These are phyloP conservation scores for Epichloe glyceriae DNA, from an alignment of 2,329 filamentous ascomycete species.

Conservation along the genomic window DNA sequence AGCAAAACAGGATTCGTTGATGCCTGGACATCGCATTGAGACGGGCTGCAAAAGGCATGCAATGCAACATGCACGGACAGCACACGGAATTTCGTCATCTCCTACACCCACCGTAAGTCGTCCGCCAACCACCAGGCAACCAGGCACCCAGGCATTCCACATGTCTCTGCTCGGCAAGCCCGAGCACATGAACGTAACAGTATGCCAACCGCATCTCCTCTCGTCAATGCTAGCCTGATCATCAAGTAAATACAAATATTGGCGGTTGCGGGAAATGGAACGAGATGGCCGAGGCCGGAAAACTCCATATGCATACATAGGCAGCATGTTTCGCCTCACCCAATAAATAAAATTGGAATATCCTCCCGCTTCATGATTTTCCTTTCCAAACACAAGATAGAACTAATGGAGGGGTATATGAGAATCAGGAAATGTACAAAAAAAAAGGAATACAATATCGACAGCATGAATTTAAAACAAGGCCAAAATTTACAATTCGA, in stretches of 20 bases:
- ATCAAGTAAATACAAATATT: neutral
- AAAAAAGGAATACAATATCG: neutral
- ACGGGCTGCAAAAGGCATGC: too few species aligned
- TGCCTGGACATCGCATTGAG: too few species aligned
- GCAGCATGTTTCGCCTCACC: neutral
- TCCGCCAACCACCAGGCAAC: too few species aligned
- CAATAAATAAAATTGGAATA: neutral
- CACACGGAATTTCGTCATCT: too few species aligned
- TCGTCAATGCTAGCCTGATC: neutral
- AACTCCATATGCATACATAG: neutral
- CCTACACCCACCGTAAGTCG: too few species aligned
- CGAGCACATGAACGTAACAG: too few species aligned
- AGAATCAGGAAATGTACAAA: neutral
- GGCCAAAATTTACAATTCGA: conserved; percentile 45
- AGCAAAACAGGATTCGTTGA: too few species aligned
- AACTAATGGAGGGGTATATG: conserved; percentile 1
- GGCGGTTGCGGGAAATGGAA: too few species aligned
- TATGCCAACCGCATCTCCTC: neutral
- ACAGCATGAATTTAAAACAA: too few species aligned
- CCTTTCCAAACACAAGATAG: neutral
- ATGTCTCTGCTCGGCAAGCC: neutral
- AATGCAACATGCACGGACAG: too few species aligned
- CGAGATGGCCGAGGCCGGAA: neutral
- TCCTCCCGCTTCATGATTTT: neutral
- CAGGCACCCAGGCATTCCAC: neutral